Base-by-base conservation (phyloP, 805 yeast species). In the Ogataea polymorpha region DNA sequence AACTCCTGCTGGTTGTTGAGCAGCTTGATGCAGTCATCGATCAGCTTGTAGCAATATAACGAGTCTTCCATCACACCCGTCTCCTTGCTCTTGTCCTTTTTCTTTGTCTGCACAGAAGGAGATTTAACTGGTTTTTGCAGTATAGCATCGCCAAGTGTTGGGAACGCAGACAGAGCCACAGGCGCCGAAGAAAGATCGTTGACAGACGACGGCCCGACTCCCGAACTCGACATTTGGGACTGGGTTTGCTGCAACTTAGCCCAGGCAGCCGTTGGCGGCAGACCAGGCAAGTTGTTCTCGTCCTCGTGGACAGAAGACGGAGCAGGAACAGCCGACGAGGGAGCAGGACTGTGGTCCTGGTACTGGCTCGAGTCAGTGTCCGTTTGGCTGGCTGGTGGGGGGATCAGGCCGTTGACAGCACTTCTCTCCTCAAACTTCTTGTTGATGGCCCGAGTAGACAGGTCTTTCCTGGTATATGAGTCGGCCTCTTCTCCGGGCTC, bases 401-500 rank as follows among this genome's bases (percentile, higher is more conserved):
- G 56, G 32, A 52, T 59, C 40, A 61, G 47, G n/a, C 66, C 65
- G 40, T 63, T 63, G 24, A 66, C 54, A 17, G 66, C 66, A 6
- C 58, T 51, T 44, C 64, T 56, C 42, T 56, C 64, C 35, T 57
- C 59, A 35, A 51, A 57, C 75, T 77, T 77, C 55, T 75, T 79
- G 49, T 77, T 71, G 53, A 80, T 79, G 51, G 79, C 80, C 60
- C 86, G 83, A 3, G 93, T 85, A 5, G 89, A 80, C 55, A 86
- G 71, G 57, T 86, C 95, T 58, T 86, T 89, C 63, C 96, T 80
- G 20, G 96, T 87, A 66, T 86, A 91, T 9, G 96, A 85, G 56
- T 93, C 99, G 2, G 98, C 98, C 63, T 93, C 99, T 70, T 93
- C 99, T 44, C 99, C 99, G 6, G 99, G 99, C 65, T 93, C 99